Evolutionary conservation across 2,329 filamentous ascomycete species (phyloP).

Genomic region (Diaporthe eres): DNA sequence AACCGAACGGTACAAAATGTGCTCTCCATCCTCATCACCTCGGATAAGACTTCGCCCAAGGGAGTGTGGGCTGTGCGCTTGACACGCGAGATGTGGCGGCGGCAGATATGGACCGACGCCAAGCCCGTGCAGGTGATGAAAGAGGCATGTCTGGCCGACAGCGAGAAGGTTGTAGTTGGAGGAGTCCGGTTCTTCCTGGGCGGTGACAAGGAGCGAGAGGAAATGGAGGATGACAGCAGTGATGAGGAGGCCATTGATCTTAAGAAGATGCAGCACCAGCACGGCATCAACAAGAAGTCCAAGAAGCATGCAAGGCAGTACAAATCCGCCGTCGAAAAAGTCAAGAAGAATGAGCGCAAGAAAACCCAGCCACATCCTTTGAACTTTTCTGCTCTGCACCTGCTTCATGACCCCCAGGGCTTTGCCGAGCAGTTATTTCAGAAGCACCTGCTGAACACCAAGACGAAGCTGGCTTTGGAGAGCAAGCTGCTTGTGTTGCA

Average conservation of each 20-base stretch:
- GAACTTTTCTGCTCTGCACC: constrained; percentile 96
- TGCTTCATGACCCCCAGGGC: constrained; percentile 93
- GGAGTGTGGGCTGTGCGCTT: constrained; percentile 97
- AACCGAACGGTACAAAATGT: constrained; percentile 95
- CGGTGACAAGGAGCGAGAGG: constrained; percentile 95
- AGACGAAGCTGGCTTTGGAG: constrained; percentile 87
- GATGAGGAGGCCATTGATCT: constrained; percentile 86
- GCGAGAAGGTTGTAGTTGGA: constrained; percentile 91
- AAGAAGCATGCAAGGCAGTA: constrained; percentile 87
- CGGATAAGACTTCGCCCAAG: constrained; percentile 86
- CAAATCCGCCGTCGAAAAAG: constrained; percentile 83
- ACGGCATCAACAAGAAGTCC: constrained; percentile 95
- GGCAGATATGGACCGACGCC: constrained; percentile 95
- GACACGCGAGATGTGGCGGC: constrained; percentile 94
- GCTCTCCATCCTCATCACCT: constrained; percentile 90
- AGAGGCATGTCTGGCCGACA: constrained; percentile 88
- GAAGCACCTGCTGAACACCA: constrained; percentile 90
- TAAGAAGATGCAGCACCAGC: constrained; percentile 84
- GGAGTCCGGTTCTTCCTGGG: constrained; percentile 96
- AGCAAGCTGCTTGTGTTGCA: constrained; percentile 92
- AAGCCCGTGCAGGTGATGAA: constrained; percentile 99
- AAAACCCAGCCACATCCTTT: constrained; percentile 89
- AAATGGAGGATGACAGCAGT: constrained; percentile 89
- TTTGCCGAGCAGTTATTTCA: constrained; percentile 92
- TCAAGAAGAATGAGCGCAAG: constrained; percentile 88